Evolutionary conservation across 345 rosid species (phyloP).

Genomic region (Turritis glabra): DNA sequence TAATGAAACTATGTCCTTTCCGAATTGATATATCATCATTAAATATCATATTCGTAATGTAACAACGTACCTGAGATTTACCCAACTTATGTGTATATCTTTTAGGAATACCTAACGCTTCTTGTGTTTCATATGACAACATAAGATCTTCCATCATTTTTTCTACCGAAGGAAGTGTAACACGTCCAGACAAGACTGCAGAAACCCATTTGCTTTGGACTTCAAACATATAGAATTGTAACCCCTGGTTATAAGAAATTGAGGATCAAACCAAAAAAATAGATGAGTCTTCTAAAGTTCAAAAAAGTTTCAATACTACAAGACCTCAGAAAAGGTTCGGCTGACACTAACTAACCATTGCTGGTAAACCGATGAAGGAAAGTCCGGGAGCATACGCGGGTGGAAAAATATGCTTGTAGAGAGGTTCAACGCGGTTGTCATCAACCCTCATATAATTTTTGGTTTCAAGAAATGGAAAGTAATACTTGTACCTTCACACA

Average conservation of each 20-base stretch:
- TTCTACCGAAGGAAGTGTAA: slow-evolving; percentile 14
- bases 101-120: slow-evolving; percentile 57
- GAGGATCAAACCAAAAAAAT: not conserved
- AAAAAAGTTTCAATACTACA: not conserved
- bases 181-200: slow-evolving; percentile 13
- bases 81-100: slow-evolving; percentile 53
- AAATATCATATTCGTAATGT: not conserved
- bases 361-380: slow-evolving; percentile 75
- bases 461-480: slow-evolving; percentile 76
- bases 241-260: not conserved
- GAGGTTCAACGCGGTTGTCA: slow-evolving; percentile 70
- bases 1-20: not conserved
- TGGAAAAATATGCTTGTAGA: slow-evolving; percentile 74
- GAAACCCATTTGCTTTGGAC: slow-evolving; percentile 32
- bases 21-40: not conserved
- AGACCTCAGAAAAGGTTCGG: too few relatives aligned
- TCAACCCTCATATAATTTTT: slow-evolving; percentile 59
- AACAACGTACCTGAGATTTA: not conserved
- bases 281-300: not conserved
- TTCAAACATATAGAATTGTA: slow-evolving; percentile 32
- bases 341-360: slow-evolving; percentile 45
- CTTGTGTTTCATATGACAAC: slow-evolving; percentile 47
- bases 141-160: slow-evolving; percentile 39
- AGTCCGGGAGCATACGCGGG: slow-evolving; percentile 63
- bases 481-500: slow-evolving; percentile 66